Percentiles rank a stretch among this genome's conserved stretches.
These are phyloP conservation scores for Populus simonii DNA, from an alignment of 345 rosid genomes.

Conservation along the genomic window DNA sequence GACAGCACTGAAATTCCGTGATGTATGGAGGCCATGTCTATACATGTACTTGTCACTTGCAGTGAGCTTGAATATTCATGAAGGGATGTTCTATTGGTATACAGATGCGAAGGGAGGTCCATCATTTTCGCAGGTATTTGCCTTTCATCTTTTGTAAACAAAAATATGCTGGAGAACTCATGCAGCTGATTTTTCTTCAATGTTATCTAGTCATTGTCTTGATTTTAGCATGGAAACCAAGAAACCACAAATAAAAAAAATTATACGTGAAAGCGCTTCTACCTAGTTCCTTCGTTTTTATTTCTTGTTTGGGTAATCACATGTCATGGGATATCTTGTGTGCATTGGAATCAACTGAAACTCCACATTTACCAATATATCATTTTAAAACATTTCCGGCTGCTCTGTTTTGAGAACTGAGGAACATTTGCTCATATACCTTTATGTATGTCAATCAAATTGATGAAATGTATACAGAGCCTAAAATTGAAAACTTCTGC, in stretches of 20 bases:
- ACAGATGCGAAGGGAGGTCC: conserved; percentile 86
- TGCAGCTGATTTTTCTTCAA: no score
- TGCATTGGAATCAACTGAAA: background rate
- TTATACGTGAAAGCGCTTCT: no score
- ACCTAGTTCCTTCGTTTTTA: background rate
- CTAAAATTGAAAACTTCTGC: background rate
- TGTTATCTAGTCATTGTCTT: no score
- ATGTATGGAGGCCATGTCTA: conserved; percentile 72
- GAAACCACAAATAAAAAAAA: no score
- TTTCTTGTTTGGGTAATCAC: background rate
- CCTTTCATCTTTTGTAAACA: background rate
- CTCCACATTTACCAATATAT: background rate
- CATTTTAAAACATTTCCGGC: background rate
- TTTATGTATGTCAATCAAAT: background rate
- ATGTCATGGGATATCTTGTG: background rate
- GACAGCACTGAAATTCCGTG: conserved; percentile 53
- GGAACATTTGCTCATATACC: background rate
- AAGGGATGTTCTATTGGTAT: conserved; percentile 88
- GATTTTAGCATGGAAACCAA: no score
- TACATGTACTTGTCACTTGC: conserved; percentile 64
- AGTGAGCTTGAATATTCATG: conserved; percentile 59
- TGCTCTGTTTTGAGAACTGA: background rate
- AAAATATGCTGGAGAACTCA: no score
- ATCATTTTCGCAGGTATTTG: conserved; percentile 47
- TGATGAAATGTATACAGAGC: background rate